Evolutionary conservation across 164 flowering plant genomes (phyloP).

Genomic region (Magnolia kwangsiensis): DNA sequence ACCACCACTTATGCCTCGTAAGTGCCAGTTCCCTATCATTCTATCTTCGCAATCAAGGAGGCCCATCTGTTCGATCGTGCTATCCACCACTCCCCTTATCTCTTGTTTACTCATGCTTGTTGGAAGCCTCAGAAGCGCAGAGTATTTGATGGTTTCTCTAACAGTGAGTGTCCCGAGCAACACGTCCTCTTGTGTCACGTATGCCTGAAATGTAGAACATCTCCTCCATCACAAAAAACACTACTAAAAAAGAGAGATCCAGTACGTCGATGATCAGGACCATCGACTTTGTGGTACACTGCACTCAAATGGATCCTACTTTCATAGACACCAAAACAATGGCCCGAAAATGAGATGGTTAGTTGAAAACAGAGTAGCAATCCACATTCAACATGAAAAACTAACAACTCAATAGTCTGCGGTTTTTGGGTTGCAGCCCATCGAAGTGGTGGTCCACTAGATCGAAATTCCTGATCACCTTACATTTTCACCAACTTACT

Average conservation of each 20-base stretch:
- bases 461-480: neutral
- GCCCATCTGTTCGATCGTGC: constrained; percentile 61
- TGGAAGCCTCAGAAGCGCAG: constrained; percentile 69
- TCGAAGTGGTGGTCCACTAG: neutral
- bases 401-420: no score
- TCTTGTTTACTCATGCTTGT: constrained; percentile 37
- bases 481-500: neutral
- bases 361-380: no score
- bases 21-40: constrained; percentile 71
- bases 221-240: neutral
- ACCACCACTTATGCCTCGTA: constrained; percentile 76
- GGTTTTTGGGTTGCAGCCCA: neutral
- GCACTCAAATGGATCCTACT: no score
- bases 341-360: no score
- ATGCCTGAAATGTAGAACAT: constrained; percentile 44
- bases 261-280: neutral
- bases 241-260: no score
- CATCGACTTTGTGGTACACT: neutral
- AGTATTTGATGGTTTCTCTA: constrained; percentile 60
- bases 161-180: constrained; percentile 72
- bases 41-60: constrained; percentile 63
- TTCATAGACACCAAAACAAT: no score
- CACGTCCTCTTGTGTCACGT: constrained; percentile 76
- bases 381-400: no score
- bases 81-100: constrained; percentile 40